phyloP scores from a whole-genome alignment of 371 early-diverging fungal genomes.

The Saksenaea vasiformis region DNA sequence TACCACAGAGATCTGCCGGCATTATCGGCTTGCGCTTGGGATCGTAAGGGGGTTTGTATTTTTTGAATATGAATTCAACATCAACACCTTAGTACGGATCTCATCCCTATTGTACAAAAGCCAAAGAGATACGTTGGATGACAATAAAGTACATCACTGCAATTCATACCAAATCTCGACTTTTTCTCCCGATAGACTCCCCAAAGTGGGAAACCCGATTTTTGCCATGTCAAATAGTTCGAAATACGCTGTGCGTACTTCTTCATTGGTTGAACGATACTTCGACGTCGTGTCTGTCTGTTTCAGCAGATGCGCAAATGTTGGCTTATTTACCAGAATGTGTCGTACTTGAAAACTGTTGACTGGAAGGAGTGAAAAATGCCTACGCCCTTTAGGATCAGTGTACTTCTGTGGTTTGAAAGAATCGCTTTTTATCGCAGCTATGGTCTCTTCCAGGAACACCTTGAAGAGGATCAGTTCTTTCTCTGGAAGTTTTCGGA shows the following conservation, averaged over 20 bases:
- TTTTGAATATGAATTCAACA: background rate
- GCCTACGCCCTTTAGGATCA: constrained; percentile 8
- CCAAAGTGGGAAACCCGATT: constrained; percentile 7
- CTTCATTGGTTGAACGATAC: background rate
- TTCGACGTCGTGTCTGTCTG: background rate
- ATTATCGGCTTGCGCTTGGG: too few relatives aligned
- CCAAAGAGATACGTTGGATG: background rate
- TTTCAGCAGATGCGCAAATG: background rate
- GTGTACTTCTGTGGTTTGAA: constrained; percentile 9
- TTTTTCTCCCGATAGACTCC: background rate
- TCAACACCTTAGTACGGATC: background rate
- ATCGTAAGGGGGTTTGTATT: background rate
- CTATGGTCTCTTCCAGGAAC: background rate
- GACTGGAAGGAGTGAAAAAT: constrained; percentile 7
- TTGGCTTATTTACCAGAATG: constrained; percentile 1
- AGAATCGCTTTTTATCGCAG: background rate
- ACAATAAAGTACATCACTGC: background rate
- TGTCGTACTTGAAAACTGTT: constrained; percentile 5
- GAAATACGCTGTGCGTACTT: constrained; percentile 3
- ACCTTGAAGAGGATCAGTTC: background rate
- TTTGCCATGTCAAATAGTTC: constrained; percentile 6
- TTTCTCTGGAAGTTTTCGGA: background rate
- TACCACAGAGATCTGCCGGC: background rate
- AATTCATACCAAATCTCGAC: background rate
- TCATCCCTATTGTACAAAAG: background rate